Evolutionary conservation across 176 grass and related monocot genomes (phyloP).

Genomic region (Triticum monococcum): DNA sequence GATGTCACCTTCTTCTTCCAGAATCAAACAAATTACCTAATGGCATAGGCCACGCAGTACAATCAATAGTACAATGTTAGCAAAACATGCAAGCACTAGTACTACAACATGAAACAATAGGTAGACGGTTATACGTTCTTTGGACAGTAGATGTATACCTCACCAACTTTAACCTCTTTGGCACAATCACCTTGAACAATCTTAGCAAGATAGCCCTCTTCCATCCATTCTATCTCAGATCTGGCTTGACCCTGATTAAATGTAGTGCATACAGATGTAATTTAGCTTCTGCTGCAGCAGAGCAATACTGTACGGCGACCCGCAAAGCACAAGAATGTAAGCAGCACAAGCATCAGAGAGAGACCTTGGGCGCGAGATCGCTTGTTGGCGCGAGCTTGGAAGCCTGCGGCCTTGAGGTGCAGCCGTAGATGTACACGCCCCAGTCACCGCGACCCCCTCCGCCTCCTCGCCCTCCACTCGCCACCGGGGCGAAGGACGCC

Average conservation of each 20-base stretch:
- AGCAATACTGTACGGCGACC: too few relatives aligned
- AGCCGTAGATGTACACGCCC: too few relatives aligned
- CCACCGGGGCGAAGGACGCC: neutral
- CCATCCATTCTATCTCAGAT: conserved; percentile 95
- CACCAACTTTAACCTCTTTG: conserved; percentile 92
- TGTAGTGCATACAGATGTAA: conserved; percentile 21
- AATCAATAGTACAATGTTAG: neutral
- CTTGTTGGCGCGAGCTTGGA: too few relatives aligned
- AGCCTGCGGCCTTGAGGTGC: too few relatives aligned
- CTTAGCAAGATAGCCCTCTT: conserved; percentile 98
- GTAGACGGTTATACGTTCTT: neutral
- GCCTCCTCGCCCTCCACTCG: too few relatives aligned
- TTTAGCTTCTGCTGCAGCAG: conserved; percentile 5
- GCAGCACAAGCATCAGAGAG: too few relatives aligned
- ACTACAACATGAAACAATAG: neutral
- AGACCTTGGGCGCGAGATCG: too few relatives aligned
- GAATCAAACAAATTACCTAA: conserved; percentile 73
- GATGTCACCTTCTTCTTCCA: conserved; percentile 61
- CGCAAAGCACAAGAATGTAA: too few relatives aligned
- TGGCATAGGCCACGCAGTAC: neutral
- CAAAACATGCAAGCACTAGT: neutral
- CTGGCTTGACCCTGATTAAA: conserved; percentile 73
- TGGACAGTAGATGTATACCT: conserved; percentile 44
- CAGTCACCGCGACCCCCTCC: too few relatives aligned
- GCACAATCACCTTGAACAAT: conserved; percentile 82